phyloP scores from a whole-genome alignment of 179 eudicot species.

The Camellia oleifera region DNA sequence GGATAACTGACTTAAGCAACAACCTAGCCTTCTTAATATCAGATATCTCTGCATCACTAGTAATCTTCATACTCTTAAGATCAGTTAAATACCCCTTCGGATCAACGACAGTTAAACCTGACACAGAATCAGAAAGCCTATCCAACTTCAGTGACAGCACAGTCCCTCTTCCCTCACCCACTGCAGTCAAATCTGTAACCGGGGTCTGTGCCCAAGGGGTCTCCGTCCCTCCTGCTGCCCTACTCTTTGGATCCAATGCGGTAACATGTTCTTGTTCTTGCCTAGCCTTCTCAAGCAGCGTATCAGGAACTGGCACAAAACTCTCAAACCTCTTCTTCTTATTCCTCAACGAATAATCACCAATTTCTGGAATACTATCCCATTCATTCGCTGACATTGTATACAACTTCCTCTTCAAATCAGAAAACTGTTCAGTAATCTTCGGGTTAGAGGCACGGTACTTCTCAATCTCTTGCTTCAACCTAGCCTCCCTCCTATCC shows the following conservation, averaged over 20 bases:
- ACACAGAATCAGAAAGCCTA: constrained; percentile 77
- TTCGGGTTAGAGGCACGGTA: constrained; percentile 85
- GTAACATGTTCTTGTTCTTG: constrained; percentile 89
- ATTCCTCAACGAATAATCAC: constrained; percentile 85
- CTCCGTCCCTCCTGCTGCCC: constrained; percentile 82
- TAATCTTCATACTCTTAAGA: constrained; percentile 92
- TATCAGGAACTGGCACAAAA: constrained; percentile 89
- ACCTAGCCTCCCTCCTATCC: constrained; percentile 86
- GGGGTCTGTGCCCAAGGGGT: constrained; percentile 94
- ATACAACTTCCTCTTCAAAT: constrained; percentile 77
- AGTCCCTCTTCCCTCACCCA: constrained; percentile 95
- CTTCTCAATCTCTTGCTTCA: constrained; percentile 89
- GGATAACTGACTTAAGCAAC: constrained; percentile 73
- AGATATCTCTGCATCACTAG: constrained; percentile 88
- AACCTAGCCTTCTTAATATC: constrained; percentile 88
- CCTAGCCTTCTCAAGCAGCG: constrained; percentile 88
- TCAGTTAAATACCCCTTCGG: constrained; percentile 90
- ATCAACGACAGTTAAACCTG: constrained; percentile 88
- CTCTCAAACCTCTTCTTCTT: constrained; percentile 92
- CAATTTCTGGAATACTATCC: constrained; percentile 90
- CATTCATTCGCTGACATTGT: constrained; percentile 64
- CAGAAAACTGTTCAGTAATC: constrained; percentile 90
- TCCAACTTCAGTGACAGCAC: constrained; percentile 86
- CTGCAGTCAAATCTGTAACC: constrained; percentile 90
- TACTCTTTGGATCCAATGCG: constrained; percentile 85